Percentiles rank a stretch among this genome's conserved stretches.
Conservation (phyloP, 2,329 filamentous ascomycete genomes). For the Claviceps africana region DNA sequence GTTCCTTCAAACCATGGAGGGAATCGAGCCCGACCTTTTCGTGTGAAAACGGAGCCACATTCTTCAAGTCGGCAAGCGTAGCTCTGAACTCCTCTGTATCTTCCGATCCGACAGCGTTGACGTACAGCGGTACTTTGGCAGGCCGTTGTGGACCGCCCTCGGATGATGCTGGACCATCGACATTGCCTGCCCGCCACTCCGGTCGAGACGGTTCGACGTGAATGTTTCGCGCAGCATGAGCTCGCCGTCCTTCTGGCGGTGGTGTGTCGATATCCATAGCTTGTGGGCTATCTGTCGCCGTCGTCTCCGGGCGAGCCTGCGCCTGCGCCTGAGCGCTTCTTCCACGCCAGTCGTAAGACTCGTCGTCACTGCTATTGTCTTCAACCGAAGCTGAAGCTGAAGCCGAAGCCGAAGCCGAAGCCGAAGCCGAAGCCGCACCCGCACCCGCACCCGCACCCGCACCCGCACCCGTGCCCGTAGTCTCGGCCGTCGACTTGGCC, state of each 20-base stretch:
- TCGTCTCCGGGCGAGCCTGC: constrained; percentile 10
- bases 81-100: constrained; percentile 41
- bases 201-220: constrained; percentile 43
- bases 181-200: constrained; percentile 43
- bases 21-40: constrained; percentile 36
- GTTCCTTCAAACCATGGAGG: constrained; percentile 40
- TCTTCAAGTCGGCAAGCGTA: constrained; percentile 39
- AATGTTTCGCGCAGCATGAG: constrained; percentile 32
- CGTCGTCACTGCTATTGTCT: constrained; percentile 32
- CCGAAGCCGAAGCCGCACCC: too few species aligned
- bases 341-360: constrained; percentile 20
- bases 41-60: constrained; percentile 39
- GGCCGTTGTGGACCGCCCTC: constrained; percentile 9
- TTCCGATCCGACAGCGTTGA: constrained; percentile 35
- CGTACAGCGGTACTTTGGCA: constrained; percentile 13
- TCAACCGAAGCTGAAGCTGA: constrained; percentile 27
- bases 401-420: too few species aligned
- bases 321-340: constrained; percentile 20
- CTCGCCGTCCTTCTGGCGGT: constrained; percentile 13
- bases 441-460: too few species aligned
- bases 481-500: constrained; percentile 34
- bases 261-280: constrained; percentile 55
- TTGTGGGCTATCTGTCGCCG: constrained; percentile 32
- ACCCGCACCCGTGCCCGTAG: too few species aligned
- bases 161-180: constrained; percentile 15